Conservation (phyloP, 768 basidiomycete genomes). For the Leccinum disarticulatum region DNA sequence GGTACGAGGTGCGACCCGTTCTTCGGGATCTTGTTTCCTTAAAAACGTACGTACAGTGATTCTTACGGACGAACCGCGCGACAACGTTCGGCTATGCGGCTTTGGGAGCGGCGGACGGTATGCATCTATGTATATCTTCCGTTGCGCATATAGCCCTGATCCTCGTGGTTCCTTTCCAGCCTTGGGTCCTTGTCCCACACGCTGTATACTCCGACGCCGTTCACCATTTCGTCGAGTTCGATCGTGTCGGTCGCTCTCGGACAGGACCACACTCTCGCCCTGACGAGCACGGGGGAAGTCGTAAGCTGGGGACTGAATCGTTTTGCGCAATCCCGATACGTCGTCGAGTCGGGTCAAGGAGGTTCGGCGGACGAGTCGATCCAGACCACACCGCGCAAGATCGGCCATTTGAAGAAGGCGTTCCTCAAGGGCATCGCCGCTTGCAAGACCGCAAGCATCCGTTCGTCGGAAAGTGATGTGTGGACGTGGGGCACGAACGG, state of each 20-base stretch:
- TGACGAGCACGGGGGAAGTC: constrained; percentile 80
- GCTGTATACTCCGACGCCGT: constrained; percentile 67
- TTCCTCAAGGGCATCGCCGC: constrained; percentile 80
- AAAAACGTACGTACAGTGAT: constrained; percentile 36
- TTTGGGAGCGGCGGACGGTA: constrained; percentile 87
- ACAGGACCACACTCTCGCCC: constrained; percentile 90
- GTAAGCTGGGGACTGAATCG: constrained; percentile 90
- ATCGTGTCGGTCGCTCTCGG: constrained; percentile 77
- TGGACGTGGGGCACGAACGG: constrained; percentile 94
- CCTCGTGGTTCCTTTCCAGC: constrained; percentile 36
- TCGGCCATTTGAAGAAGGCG: constrained; percentile 80
- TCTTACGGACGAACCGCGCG: constrained; percentile 69
- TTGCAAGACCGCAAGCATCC: constrained; percentile 81
- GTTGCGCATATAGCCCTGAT: background rate
- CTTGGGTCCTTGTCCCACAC: constrained; percentile 77
- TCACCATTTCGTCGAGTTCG: constrained; percentile 54
- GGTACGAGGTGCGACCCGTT: constrained; percentile 37
- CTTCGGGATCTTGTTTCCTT: background rate
- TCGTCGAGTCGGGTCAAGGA: constrained; percentile 54
- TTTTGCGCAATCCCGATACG: constrained; percentile 86
- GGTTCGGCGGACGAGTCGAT: constrained; percentile 66
- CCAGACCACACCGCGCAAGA: constrained; percentile 72
- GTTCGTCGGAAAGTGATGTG: constrained; percentile 74
- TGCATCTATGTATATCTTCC: constrained; percentile 18
- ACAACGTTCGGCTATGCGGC: constrained; percentile 84